Evolutionary conservation across 352 stramenopile genomes (phyloP), one percentile per base, ranked within the genome.

Genomic region (Phytophthora crassamura): DNA sequence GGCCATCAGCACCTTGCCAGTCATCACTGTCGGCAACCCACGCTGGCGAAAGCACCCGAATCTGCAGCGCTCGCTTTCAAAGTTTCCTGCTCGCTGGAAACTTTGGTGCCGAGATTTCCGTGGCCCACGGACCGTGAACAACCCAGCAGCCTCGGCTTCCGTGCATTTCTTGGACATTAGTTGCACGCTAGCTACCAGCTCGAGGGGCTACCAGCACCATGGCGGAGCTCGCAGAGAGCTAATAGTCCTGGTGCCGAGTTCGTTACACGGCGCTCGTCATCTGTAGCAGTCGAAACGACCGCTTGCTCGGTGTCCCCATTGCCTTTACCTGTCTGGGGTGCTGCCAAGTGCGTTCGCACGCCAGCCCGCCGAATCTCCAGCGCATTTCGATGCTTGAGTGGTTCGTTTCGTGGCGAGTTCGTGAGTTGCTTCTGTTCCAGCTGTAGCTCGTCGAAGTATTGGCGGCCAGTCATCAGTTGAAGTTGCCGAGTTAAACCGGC

Each of bases 401-500:
- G 30, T 59, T 25, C 20, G 40, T 15, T 30, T 47, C 30, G 35
- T 66, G 38, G 52, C 22, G 38, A 42, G 20, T 16, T 73, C 22
- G 59, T 47, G 10, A 33, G 8, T 16, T 35, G 45, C 38, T 33
- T 46, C 28, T n/a, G n/a, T 47, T 35, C 22, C 49, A 54, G 22
- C 42, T 43, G 48, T 46, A 3, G 7, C 38, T 34, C 61, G 5
- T 53, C 32, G 16, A 69, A 58, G 22, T 3, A 18, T 12, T 41
- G 16, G 14, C 11, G 16, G 8, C 55, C 63, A 71, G 63, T 67
- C 63, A 67, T 71, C 63, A 61, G 45, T 56, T 45, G 38, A 62
- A 51, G 59, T 49, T 40, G 51, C 36, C 45, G 35, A 59, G 42
- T 43, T 63, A 53, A 58, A 69, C 60, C 52, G 43, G 51, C 59